Conservation (phyloP, 257 asterid genomes). For the Petunia secreta region DNA sequence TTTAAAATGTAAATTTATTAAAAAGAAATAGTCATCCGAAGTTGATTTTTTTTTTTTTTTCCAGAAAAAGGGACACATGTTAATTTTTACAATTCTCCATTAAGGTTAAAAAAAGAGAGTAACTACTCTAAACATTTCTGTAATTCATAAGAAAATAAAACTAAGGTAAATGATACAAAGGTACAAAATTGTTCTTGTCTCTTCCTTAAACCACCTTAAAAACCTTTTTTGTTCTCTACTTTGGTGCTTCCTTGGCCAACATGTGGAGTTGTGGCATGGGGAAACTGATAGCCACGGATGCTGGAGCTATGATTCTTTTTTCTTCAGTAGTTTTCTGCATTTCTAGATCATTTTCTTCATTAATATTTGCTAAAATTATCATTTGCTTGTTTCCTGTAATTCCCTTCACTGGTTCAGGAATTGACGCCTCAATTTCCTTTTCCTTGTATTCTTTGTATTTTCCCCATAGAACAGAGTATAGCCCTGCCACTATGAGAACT, state of each 20-base stretch:
- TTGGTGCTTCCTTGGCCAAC: slow-evolving; percentile 64
- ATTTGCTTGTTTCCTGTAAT: slow-evolving; percentile 30
- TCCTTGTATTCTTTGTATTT: slow-evolving; percentile 60
- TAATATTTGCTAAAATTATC: slow-evolving; percentile 38
- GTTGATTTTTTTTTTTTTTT: too few relatives aligned
- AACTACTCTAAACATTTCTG: background rate
- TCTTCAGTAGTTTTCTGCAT: slow-evolving; percentile 25
- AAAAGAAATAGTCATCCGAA: too few relatives aligned
- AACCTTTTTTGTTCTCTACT: background rate
- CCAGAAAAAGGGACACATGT: background rate
- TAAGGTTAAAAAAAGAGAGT: slow-evolving; percentile 6
- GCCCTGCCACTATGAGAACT: slow-evolving; percentile 53
- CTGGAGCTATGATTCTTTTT: slow-evolving; percentile 18
- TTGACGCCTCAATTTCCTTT: slow-evolving; percentile 39
- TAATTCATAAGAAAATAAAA: background rate
- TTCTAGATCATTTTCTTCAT: slow-evolving; percentile 57
- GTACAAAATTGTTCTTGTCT: background rate
- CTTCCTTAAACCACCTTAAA: slow-evolving; percentile 20
- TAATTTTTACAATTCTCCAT: slow-evolving; percentile 7
- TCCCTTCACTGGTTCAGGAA: slow-evolving; percentile 51
- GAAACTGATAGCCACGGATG: slow-evolving; percentile 52
- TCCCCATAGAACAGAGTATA: slow-evolving; percentile 63
- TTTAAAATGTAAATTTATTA: too few relatives aligned
- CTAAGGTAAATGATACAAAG: too few relatives aligned
- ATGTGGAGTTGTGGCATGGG: slow-evolving; percentile 62